Evolutionary conservation across 306 rosid genomes (phyloP).

Genomic region (Trichosanthes truncata): DNA sequence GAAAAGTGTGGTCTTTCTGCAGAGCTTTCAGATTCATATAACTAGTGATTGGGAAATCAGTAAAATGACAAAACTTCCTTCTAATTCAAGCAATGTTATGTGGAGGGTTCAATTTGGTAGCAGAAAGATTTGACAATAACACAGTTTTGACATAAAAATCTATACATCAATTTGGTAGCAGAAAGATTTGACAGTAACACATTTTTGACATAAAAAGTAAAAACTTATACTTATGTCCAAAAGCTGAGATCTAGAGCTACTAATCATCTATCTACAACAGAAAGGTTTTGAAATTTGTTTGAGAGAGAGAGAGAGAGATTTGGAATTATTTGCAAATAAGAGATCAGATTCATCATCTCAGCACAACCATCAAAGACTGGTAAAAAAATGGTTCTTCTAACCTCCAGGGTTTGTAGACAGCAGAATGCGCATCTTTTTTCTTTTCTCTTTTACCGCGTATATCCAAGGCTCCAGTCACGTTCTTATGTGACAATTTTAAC

Average conservation of each 20-base stretch:
- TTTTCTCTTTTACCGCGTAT: not conserved
- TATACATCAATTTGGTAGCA: not conserved
- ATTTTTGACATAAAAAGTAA: not conserved
- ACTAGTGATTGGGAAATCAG: not conserved
- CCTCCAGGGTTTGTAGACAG: not conserved
- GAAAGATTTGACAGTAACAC: not conserved
- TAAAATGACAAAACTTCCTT: not conserved
- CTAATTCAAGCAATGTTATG: not conserved
- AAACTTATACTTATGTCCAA: not conserved
- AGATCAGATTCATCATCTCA: not conserved
- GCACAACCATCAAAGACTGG: not conserved
- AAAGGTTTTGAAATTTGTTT: not conserved
- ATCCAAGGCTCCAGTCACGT: not conserved
- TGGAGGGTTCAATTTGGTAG: not conserved
- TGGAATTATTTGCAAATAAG: not conserved
- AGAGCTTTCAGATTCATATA: not conserved
- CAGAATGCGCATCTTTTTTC: not conserved
- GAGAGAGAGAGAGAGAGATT: not conserved
- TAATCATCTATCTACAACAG: not conserved
- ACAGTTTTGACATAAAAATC: not conserved
- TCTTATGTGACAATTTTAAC: not conserved
- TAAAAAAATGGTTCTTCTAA: not conserved
- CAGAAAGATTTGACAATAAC: not conserved
- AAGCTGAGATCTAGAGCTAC: not conserved
- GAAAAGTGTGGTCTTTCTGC: not conserved